Conservation (phyloP, 116 monocot species). For the Iris pallida region DNA sequence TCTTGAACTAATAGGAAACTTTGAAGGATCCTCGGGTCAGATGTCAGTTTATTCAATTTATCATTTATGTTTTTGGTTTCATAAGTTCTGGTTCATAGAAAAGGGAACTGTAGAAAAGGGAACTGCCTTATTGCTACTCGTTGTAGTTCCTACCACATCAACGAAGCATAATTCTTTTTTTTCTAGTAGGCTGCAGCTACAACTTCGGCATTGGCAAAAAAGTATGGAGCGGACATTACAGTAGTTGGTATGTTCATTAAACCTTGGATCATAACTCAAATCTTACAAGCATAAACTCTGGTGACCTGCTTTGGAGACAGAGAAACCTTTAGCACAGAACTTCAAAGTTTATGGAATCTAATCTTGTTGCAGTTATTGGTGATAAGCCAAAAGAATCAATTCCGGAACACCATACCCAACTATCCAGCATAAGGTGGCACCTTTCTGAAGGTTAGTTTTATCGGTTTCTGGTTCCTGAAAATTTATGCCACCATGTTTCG, state of each 20-base stretch:
- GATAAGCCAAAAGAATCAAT: conserved; percentile 85
- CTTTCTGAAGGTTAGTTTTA: conserved; percentile 77
- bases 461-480: too few relatives aligned
- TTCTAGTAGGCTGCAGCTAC: conserved; percentile 74
- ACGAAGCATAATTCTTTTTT: too few relatives aligned
- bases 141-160: too few relatives aligned
- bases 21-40: too few relatives aligned
- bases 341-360: conserved; percentile 8
- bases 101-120: too few relatives aligned
- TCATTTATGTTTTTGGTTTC: too few relatives aligned
- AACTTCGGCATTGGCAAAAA: conserved; percentile 78
- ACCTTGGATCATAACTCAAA: background rate
- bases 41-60: too few relatives aligned
- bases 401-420: conserved; percentile 75
- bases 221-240: conserved; percentile 90
- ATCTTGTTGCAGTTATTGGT: conserved; percentile 73
- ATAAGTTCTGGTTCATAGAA: too few relatives aligned
- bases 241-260: conserved; percentile 72
- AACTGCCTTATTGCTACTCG: too few relatives aligned
- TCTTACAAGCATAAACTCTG: background rate
- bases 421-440: conserved; percentile 89
- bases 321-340: conserved; percentile 5
- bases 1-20: too few relatives aligned
- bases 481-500: too few relatives aligned
- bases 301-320: conserved; percentile 2